Conservation (phyloP, 106 monocot genomes). For the Phalaenopsis equestris region DNA sequence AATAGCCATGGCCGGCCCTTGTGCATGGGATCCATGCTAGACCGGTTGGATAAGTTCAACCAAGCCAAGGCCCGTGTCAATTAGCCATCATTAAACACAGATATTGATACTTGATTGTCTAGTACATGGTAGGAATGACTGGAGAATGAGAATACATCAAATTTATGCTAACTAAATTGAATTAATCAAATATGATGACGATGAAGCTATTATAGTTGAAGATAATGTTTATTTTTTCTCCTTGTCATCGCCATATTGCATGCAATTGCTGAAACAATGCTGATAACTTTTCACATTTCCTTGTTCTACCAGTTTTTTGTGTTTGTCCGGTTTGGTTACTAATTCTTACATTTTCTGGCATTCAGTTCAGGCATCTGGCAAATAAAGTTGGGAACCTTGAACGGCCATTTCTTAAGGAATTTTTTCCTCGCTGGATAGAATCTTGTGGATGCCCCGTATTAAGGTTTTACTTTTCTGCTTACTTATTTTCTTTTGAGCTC, state of each 20-base stretch:
- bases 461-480: conserved; percentile 28
- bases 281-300: background rate
- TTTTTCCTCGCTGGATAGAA: conserved; percentile 95
- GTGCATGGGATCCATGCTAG: too few relatives aligned
- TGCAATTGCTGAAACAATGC: background rate
- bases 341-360: conserved; percentile 11
- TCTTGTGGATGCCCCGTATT: conserved; percentile 84
- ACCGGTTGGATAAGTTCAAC: too few relatives aligned
- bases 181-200: too few relatives aligned
- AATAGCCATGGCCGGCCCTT: too few relatives aligned
- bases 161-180: too few relatives aligned
- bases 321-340: background rate
- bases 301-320: background rate
- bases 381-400: conserved; percentile 94
- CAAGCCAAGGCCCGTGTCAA: too few relatives aligned
- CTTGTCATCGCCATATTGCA: background rate
- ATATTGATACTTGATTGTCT: too few relatives aligned
- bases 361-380: conserved; percentile 91
- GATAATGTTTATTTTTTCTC: background rate
- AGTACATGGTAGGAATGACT: too few relatives aligned
- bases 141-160: too few relatives aligned
- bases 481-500: background rate
- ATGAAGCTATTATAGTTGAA: background rate
- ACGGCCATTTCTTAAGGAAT: conserved; percentile 92
- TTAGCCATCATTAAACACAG: too few relatives aligned